Percentiles rank a stretch among this genome's conserved stretches.
These are phyloP conservation scores for Leishmania tropica DNA, from an alignment of 208 protist genomes.

Conservation along the genomic window DNA sequence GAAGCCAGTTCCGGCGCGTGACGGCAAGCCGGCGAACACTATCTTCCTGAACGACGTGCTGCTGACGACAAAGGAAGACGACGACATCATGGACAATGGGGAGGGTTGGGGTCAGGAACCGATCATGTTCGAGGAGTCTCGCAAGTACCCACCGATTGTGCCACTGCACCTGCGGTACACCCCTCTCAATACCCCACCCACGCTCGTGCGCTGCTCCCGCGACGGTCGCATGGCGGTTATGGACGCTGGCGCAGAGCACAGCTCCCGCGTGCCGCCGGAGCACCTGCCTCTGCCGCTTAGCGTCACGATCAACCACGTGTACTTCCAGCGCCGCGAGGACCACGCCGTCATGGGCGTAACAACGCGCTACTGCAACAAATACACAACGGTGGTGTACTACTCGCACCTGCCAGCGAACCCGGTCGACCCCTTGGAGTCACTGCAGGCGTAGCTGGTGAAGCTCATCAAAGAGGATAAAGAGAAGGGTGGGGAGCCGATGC, in stretches of 20 bases:
- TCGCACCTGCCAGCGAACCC: slow-evolving; percentile 44
- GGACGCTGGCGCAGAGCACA: slow-evolving; percentile 38
- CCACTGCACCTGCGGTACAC: slow-evolving; percentile 92
- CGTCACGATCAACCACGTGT: slow-evolving; percentile 93
- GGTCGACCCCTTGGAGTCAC: slow-evolving; percentile 22
- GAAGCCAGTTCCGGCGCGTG: slow-evolving; percentile 31
- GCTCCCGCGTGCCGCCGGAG: slow-evolving; percentile 49
- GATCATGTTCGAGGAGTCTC: slow-evolving; percentile 83
- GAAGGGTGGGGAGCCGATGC: not conserved
- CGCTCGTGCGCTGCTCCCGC: slow-evolving; percentile 70
- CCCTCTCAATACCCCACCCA: slow-evolving; percentile 92
- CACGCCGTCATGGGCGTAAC: slow-evolving; percentile 89
- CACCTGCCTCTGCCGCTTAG: slow-evolving; percentile 87
- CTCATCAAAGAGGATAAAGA: not conserved
- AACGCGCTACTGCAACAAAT: slow-evolving; percentile 91
- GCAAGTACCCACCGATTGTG: slow-evolving; percentile 90
- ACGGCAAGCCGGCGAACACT: slow-evolving; percentile 69
- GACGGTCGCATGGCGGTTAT: slow-evolving; percentile 62
- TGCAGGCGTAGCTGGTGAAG: slow-evolving; percentile 8
- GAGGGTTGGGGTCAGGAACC: slow-evolving; percentile 82
- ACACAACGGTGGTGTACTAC: slow-evolving; percentile 91
- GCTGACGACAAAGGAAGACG: slow-evolving; percentile 73
- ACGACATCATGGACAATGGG: slow-evolving; percentile 82
- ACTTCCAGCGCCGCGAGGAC: slow-evolving; percentile 90
- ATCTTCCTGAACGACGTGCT: slow-evolving; percentile 76